Conservation (phyloP, 768 basidiomycete genomes). For the Hemileccinum impolitum region DNA sequence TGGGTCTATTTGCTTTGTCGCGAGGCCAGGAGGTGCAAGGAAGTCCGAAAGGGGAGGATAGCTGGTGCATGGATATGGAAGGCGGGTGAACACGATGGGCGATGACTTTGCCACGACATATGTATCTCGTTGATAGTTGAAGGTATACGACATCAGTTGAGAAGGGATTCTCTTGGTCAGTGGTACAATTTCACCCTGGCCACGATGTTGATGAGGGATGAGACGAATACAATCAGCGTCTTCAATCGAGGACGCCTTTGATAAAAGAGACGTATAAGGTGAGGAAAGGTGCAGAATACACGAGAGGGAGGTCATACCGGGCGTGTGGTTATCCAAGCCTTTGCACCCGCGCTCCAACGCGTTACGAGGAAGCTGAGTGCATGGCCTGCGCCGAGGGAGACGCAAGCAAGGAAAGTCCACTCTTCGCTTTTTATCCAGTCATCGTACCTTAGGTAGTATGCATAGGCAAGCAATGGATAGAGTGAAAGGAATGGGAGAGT, state of each 20-base stretch:
- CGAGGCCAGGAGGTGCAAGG: conserved; percentile 55
- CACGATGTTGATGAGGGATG: conserved; percentile 75
- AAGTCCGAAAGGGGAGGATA: conserved; percentile 69
- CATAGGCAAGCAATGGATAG: conserved; percentile 83
- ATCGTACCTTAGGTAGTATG: conserved; percentile 90
- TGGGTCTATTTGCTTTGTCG: conserved; percentile 42
- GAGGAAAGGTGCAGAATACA: neutral
- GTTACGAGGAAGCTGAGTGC: conserved; percentile 91
- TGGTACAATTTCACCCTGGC: conserved; percentile 85
- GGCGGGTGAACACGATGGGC: conserved; percentile 65
- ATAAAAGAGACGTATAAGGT: neutral
- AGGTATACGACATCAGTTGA: conserved; percentile 68
- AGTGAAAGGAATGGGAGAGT: conserved; percentile 73
- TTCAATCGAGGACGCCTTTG: conserved; percentile 57
- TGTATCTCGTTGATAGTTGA: conserved; percentile 93
- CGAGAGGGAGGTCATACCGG: conserved; percentile 43
- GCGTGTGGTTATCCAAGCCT: conserved; percentile 76
- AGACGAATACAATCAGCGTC: conserved; percentile 82
- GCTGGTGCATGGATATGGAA: conserved; percentile 84
- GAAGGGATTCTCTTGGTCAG: conserved; percentile 58
- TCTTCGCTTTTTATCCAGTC: conserved; percentile 90
- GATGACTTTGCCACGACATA: conserved; percentile 65
- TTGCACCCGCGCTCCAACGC: conserved; percentile 79
- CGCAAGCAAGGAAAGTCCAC: conserved; percentile 95
- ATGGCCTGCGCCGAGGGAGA: conserved; percentile 80